A percentile compares a stretch with the other conserved stretches of the same genome.
phyloP scores from a whole-genome alignment of 768 basidiomycete species.

The Suillus placidus region DNA sequence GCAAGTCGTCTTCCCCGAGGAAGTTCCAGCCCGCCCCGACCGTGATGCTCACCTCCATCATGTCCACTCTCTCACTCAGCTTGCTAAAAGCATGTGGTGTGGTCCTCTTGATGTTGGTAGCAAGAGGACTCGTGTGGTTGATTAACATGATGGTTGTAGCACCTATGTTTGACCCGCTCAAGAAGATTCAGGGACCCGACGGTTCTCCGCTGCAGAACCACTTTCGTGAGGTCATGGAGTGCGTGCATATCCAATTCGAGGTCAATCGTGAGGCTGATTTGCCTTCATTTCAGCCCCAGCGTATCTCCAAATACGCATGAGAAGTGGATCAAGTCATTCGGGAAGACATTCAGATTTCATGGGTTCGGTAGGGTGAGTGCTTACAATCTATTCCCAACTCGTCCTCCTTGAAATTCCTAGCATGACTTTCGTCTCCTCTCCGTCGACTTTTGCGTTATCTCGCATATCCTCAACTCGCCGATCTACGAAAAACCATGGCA shows the following conservation, averaged over 20 bases:
- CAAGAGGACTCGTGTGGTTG: conserved; percentile 43
- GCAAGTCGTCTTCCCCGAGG: background rate
- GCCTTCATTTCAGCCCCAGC: conserved; percentile 41
- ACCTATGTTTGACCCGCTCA: conserved; percentile 52
- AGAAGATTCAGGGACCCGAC: conserved; percentile 50
- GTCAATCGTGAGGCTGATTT: background rate
- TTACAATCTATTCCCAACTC: background rate
- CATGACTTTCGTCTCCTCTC: conserved; percentile 58
- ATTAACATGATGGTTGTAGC: conserved; percentile 45
- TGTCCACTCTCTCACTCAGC: conserved; percentile 5
- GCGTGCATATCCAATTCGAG: conserved; percentile 21
- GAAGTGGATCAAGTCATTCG: conserved; percentile 47
- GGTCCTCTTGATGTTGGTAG: conserved; percentile 35
- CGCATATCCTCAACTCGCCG: conserved; percentile 51
- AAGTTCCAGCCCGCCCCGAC: background rate
- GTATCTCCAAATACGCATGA: conserved; percentile 43
- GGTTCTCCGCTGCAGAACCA: conserved; percentile 46
- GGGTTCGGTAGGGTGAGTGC: conserved; percentile 51
- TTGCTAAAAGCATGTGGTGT: conserved; percentile 33
- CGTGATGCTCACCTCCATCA: conserved; percentile 1
- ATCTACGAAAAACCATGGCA: conserved; percentile 61
- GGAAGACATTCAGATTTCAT: conserved; percentile 56
- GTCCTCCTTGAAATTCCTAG: conserved; percentile 28
- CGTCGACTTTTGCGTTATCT: conserved; percentile 50
- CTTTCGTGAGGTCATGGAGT: conserved; percentile 50